Base-by-base conservation (phyloP, 2,329 filamentous ascomycete genomes). In the Neospermospora avenae region DNA sequence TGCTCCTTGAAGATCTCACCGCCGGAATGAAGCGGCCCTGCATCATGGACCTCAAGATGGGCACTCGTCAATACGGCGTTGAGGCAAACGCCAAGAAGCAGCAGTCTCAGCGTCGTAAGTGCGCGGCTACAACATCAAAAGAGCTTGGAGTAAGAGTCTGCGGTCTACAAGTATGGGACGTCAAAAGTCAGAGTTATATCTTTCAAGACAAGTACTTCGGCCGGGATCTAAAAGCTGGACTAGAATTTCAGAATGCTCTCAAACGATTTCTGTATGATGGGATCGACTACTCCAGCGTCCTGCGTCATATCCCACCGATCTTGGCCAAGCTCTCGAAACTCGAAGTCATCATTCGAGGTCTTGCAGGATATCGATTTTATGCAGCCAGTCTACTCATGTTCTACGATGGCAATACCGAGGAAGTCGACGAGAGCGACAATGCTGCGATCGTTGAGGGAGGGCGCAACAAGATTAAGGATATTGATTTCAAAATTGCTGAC, bases 151-250 rank as follows among this genome's bases (percentile, higher is more conserved):
- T 99, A 2, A 86, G 95, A 20, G 87, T 99, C 4, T 99, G 95
- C 72, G 95, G 95, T 4, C 87, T 99, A 77, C 95, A 99, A 73
- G 91, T 96, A 1, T 99, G 93, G 91, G 93, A 98, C 71, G 87
- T 86, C 22, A 86, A 87, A 65, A 88, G 86, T 37, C 86, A 96
- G 70, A 86, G 84, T 49, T 97, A 96, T 71, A 81, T 93, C n/a
- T 99, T 98, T 72, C 90, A 96, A 72, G 95, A 99, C 81, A 99
- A 99, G 75, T 99, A 99, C 74, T 96, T 91, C 72, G 95, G 95
- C 1, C 88, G 95, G 57, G 86, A 91, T 67, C 79, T 99, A 35
- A 93, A 93, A 74, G 91, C 89, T 2, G 95, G 95, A 2, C 80
- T 83, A 3, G 91, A 98, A 71, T 98, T 99, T 70, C 90, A 96